These are phyloP conservation scores for Fragaria nilgerrensis DNA, from an alignment of 306 rosid species.

Conservation along the genomic window DNA sequence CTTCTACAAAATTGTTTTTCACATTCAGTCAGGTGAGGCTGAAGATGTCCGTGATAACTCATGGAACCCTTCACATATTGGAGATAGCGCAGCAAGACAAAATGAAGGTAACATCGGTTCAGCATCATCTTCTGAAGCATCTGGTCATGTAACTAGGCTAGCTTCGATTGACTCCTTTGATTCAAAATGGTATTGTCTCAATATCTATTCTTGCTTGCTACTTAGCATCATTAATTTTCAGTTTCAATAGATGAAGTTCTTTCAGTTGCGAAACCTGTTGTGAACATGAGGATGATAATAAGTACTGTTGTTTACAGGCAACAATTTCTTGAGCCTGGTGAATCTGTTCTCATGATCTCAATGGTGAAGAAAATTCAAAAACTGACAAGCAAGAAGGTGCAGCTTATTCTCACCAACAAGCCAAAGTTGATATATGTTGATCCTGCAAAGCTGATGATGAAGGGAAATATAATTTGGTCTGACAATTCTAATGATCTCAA, in stretches of 20 bases:
- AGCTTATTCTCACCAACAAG: slow-evolving; percentile 95
- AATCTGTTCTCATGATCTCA: slow-evolving; percentile 93
- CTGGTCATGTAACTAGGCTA: slow-evolving; percentile 68
- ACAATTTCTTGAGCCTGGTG: slow-evolving; percentile 93
- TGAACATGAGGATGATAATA: slow-evolving; percentile 5
- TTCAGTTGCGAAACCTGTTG: background rate
- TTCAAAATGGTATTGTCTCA: slow-evolving; percentile 82
- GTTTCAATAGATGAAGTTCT: background rate
- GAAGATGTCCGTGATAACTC: slow-evolving; percentile 57
- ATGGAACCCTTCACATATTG: slow-evolving; percentile 83
- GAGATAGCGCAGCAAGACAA: slow-evolving; percentile 54
- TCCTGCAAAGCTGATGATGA: slow-evolving; percentile 81
- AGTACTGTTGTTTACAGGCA: slow-evolving; percentile 53
- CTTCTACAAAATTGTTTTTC: slow-evolving; percentile 9
- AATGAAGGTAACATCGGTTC: slow-evolving; percentile 53
- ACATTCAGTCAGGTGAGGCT: slow-evolving; percentile 51
- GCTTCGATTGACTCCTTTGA: slow-evolving; percentile 99
- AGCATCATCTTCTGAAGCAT: slow-evolving; percentile 63
- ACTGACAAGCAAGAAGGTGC: slow-evolving; percentile 94
- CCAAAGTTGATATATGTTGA: slow-evolving; percentile 94
- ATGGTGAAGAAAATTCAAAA: slow-evolving; percentile 93
- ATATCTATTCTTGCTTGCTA: background rate
- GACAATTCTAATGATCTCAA: slow-evolving; percentile 86
- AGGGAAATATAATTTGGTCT: slow-evolving; percentile 94
- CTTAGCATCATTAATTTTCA: slow-evolving; percentile 9